phyloP scores from a whole-genome alignment of 2,329 filamentous ascomycete species.

The Leptographium galeiforme region DNA sequence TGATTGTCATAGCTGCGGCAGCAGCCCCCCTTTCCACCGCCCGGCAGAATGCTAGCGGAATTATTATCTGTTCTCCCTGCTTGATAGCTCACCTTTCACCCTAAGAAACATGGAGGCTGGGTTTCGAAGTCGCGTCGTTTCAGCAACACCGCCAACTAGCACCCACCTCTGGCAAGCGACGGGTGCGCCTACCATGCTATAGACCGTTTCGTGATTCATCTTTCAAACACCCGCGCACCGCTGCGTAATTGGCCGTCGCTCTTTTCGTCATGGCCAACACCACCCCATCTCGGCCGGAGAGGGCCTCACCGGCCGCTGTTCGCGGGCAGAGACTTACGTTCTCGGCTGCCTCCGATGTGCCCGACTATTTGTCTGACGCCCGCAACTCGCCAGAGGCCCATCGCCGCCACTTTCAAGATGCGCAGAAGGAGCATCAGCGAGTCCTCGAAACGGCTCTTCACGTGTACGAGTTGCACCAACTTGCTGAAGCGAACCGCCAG shows the following conservation, averaged over 20 bases:
- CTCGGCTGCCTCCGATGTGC: slow-evolving; percentile 10
- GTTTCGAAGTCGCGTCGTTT: not conserved
- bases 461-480: slow-evolving; percentile 12
- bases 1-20: slow-evolving; percentile 2
- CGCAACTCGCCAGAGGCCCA: slow-evolving; percentile 21
- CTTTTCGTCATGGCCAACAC: slow-evolving; percentile 15
- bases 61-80: not conserved
- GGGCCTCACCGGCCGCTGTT: not conserved
- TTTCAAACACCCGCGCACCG: not conserved
- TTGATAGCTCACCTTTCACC: not conserved
- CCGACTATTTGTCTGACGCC: slow-evolving; percentile 16
- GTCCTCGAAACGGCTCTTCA: slow-evolving; percentile 13
- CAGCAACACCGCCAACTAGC: not conserved
- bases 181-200: not conserved
- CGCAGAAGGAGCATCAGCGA: slow-evolving; percentile 17
- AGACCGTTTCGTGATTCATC: slow-evolving; percentile 8
- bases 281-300: slow-evolving; percentile 9
- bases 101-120: not conserved
- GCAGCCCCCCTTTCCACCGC: slow-evolving; percentile 6
- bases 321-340: slow-evolving; percentile 4
- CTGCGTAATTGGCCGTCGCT: not conserved
- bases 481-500: slow-evolving; percentile 14
- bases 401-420: slow-evolving; percentile 15
- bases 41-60: slow-evolving; percentile 8
- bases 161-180: not conserved